Base-by-base conservation (phyloP, 192 early-diverging fungal genomes). In the Coemansia sp. region DNA sequence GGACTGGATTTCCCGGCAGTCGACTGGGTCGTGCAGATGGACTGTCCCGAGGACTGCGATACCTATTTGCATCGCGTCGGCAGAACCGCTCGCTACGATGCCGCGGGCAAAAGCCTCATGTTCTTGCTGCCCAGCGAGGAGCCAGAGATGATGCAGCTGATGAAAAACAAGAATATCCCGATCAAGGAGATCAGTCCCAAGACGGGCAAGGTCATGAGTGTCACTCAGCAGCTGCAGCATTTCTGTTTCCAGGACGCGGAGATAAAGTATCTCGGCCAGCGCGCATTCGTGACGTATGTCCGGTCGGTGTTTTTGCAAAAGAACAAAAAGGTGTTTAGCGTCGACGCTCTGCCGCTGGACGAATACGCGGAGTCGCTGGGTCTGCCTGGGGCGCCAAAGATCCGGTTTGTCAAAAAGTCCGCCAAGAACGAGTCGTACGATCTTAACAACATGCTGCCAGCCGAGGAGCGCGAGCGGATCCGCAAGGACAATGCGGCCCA, bases 31-130 rank as follows among this genome's bases (percentile, higher is more conserved):
- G 85, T 99, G 42, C 97, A 99, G 62, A 66, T 96, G 50, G 97
- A 99, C 71, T 95, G 94, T 55, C 97, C 97, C 39, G 97, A 98
- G 71, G 91, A 97, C 81, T 89, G 89, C 35, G 91, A 86, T 50
- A 99, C 95, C 1, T 98, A 99, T 80, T 93, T 99, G 73, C 97
- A 99, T 69, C 91, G 97, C 49, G 97, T 97, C 6, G 97, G 97
- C 1, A 88, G 97, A 49, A 99, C 97, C 18, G 97, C 97, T 9
- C 89, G 97, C 59, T 92, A 93, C 83, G 91, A 94, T 47, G 84
- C 93, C 4, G 74, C 85, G 6, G 97, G 97, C 34, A 87, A 94
- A 55, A 90, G 90, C 4, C 82, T 99, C 48, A 58, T 98, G 71
- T 85, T 98, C 34, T 78, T 99, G 18, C 75, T 93, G 51, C 95